These are phyloP conservation scores for Saprolegnia diclina DNA, from an alignment of 352 stramenopile species.

Conservation along the genomic window DNA sequence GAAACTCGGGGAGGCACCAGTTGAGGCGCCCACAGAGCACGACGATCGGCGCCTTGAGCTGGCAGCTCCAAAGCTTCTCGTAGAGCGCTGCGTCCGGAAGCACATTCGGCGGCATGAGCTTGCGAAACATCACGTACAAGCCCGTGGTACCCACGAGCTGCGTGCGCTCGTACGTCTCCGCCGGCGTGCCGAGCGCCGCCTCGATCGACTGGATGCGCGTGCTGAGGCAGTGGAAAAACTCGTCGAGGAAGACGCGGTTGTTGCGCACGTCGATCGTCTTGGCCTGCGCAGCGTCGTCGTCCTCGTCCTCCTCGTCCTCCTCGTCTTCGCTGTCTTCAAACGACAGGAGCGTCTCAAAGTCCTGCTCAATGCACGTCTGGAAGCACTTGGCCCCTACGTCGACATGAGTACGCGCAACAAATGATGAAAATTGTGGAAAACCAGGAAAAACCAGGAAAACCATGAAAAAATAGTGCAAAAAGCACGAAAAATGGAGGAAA, in stretches of 20 bases:
- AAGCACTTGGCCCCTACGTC: constrained; percentile 47
- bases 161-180: constrained; percentile 84
- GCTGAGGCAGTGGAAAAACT: constrained; percentile 83
- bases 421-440: neutral
- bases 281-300: constrained; percentile 49
- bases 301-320: constrained; percentile 49
- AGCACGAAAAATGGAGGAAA: neutral
- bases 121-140: constrained; percentile 85
- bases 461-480: too few relatives aligned
- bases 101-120: constrained; percentile 75
- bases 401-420: neutral
- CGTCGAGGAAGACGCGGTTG: constrained; percentile 80
- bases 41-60: constrained; percentile 75
- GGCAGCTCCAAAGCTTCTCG: constrained; percentile 86
- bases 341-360: constrained; percentile 78
- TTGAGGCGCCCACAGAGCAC: constrained; percentile 79
- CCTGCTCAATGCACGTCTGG: constrained; percentile 82
- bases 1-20: constrained; percentile 84
- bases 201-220: constrained; percentile 55
- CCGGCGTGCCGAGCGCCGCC: constrained; percentile 68
- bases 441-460: too few relatives aligned
- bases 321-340: constrained; percentile 33
- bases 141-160: constrained; percentile 83
- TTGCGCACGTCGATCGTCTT: constrained; percentile 73
- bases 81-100: constrained; percentile 85